Base-by-base conservation (phyloP, 1,139 yeast species). In the Meyerozyma sp. region DNA sequence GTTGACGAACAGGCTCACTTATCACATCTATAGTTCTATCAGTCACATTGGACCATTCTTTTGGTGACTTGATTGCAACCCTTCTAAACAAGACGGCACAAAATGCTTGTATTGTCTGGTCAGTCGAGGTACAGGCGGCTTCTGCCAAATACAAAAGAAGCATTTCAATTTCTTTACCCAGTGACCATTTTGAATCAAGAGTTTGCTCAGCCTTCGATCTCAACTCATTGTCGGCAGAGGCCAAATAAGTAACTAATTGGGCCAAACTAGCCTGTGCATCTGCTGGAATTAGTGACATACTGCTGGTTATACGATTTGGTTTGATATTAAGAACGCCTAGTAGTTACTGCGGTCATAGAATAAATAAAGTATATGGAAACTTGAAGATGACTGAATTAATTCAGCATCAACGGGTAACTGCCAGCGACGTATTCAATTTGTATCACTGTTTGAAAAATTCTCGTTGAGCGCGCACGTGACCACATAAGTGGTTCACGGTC, bases 41-140 rank as follows among this genome's bases (percentile, higher is more conserved):
- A 34, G 86, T 78, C 44, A 83, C 84, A 37, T 81, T 75, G 18
- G 77, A 66, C 56, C 74, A 65, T 56, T 77, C 79, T 49, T 76
- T 77, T 5, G 94, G 91, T 1, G 89, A 79, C 56, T 86, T 84
- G 45, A 86, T 78, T 13, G 96, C 90, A 49, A 89, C 78, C 57
- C 97, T 80, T 64, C 98, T 79, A 60, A 93, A 88, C 49, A 93
- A 68, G 28, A 93, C 96, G 2, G 98, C 95, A 14, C 91, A 71
- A 59, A 88, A 87, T 0, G 90, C 76, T 49, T 78, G 67, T 38
- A 75, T 67, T 23, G 73, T 69, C 42, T 80, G 84, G 45, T 70
- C 70, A 4, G 75, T 70, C 11, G 90, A 84, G 11, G 64, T 62
- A 16, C 82, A 73, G 1, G 96, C 82, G 57, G 85, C 94, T 58